Conservation (phyloP, 176 grass and related monocot genomes). For the Musa schizocarpa region DNA sequence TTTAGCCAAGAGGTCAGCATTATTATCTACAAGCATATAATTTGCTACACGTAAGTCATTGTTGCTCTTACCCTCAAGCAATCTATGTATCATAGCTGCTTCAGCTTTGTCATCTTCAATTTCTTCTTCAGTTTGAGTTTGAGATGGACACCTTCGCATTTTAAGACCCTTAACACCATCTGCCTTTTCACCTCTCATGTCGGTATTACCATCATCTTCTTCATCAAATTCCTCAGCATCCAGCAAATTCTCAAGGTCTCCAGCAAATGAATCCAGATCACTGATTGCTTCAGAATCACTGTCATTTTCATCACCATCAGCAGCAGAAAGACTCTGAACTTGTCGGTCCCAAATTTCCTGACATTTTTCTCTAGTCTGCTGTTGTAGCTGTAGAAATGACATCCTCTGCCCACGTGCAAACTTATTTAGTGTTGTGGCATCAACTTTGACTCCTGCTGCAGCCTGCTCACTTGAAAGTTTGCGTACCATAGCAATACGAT, state of each 20-base stretch:
- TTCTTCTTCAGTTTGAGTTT: constrained; percentile 60
- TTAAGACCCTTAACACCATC: constrained; percentile 64
- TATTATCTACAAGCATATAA: constrained; percentile 10
- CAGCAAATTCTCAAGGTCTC: constrained; percentile 94
- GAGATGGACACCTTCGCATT: constrained; percentile 71
- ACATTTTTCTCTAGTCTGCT: constrained; percentile 95
- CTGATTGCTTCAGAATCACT: constrained; percentile 77
- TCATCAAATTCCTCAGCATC: constrained; percentile 87
- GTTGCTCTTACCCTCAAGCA: constrained; percentile 67
- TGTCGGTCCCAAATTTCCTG: constrained; percentile 99
- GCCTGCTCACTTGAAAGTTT: constrained; percentile 97
- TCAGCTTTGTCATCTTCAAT: constrained; percentile 88
- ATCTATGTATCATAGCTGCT: constrained; percentile 53
- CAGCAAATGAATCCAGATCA: constrained; percentile 95
- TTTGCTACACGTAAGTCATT: constrained; percentile 6
- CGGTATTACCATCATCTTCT: constrained; percentile 54
- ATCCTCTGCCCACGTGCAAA: constrained; percentile 97
- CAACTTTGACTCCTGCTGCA: constrained; percentile 67
- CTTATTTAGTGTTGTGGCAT: constrained; percentile 80
- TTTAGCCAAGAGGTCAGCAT: constrained; percentile 10
- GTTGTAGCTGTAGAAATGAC: constrained; percentile 94
- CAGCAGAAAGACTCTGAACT: constrained; percentile 75
- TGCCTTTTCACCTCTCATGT: constrained; percentile 44
- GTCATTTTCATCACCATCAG: constrained; percentile 62
- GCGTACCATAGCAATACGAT: constrained; percentile 89